phyloP scores from a whole-genome alignment of 768 basidiomycete species.

The Suillus hirtellus region DNA sequence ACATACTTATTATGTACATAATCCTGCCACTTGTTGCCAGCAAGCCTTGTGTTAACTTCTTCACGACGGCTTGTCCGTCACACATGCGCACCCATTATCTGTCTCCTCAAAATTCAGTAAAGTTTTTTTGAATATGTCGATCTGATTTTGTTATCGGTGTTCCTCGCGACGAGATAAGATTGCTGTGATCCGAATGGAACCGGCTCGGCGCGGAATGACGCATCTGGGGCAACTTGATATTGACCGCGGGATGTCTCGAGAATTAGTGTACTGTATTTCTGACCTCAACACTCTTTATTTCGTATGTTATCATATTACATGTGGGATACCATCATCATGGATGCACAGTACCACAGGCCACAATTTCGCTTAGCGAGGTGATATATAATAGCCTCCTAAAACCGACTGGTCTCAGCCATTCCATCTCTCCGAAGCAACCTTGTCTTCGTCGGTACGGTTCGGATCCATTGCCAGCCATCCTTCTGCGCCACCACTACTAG shows the following conservation, averaged over 20 bases:
- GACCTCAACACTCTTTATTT: slow-evolving; percentile 2
- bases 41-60: neutral
- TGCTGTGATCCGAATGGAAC: slow-evolving; percentile 29
- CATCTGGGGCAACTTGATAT: slow-evolving; percentile 26
- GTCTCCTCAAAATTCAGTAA: neutral
- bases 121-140: neutral
- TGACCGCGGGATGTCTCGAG: slow-evolving; percentile 9
- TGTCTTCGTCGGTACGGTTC: neutral
- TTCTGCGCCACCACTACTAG: neutral
- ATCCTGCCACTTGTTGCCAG: neutral
- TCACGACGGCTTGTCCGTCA: neutral
- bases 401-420: neutral
- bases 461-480: neutral
- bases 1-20: slow-evolving; percentile 4
- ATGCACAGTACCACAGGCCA: slow-evolving; percentile 12
- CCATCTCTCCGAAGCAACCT: slow-evolving; percentile 1
- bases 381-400: slow-evolving; percentile 9
- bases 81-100: neutral
- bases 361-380: slow-evolving; percentile 17
- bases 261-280: slow-evolving; percentile 7
- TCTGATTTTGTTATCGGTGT: slow-evolving; percentile 6
- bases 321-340: neutral
- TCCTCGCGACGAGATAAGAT: slow-evolving; percentile 28
- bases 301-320: slow-evolving; percentile 6
- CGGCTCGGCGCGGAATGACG: slow-evolving; percentile 26